A percentile compares a stretch with the other conserved stretches of the same genome.
phyloP scores from a whole-genome alignment of 257 asterid genomes.

The Solanum chaucha region DNA sequence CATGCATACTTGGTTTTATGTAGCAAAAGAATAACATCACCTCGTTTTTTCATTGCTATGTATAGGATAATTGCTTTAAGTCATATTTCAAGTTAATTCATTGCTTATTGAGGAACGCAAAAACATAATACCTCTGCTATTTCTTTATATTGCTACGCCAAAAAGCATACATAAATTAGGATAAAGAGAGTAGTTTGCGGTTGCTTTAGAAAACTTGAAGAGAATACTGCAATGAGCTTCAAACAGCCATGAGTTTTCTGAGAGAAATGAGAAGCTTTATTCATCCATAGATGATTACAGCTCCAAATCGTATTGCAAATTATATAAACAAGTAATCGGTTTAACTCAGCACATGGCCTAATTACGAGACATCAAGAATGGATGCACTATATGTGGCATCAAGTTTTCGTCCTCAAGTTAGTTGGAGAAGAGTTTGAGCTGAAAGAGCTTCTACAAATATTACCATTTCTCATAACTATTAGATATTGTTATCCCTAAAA shows the following conservation, averaged over 20 bases:
- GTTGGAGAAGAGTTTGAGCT: not conserved
- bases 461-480: too few species aligned
- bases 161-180: not conserved
- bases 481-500: too few species aligned
- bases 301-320: not conserved
- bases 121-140: constrained; percentile 53
- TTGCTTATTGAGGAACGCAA: not conserved
- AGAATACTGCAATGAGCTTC: not conserved
- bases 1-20: too few species aligned
- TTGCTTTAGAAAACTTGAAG: not conserved
- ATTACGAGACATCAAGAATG: not conserved
- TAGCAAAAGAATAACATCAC: too few species aligned
- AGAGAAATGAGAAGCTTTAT: not conserved
- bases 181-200: not conserved
- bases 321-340: not conserved
- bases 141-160: constrained; percentile 29
- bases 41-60: not conserved
- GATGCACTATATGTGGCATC: not conserved
- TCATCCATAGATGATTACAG: not conserved
- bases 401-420: not conserved
- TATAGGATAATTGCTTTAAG: constrained; percentile 6
- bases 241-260: not conserved
- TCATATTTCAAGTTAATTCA: not conserved
- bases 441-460: not conserved
- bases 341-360: not conserved